Evolutionary conservation across 2,329 filamentous ascomycete species (phyloP).

Genomic region (Apiospora saccharicola): DNA sequence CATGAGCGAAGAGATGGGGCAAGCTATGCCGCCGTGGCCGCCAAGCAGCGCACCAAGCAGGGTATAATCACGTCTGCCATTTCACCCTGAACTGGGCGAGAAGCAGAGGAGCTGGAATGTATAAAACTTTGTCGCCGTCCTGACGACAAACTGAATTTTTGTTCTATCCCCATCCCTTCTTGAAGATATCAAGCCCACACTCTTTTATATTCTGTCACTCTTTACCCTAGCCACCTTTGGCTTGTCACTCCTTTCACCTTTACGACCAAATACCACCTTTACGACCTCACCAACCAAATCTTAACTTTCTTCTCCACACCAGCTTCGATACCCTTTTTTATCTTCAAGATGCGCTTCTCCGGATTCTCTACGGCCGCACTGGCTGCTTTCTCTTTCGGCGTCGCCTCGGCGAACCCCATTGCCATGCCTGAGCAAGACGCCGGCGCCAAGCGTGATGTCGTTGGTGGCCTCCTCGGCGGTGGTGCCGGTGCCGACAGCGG

Average conservation of each 20-base stretch:
- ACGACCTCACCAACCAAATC: background rate
- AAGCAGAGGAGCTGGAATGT: background rate
- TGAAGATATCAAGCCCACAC: constrained; percentile 11
- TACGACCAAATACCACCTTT: background rate
- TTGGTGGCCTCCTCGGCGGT: background rate
- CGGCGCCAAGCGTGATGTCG: background rate
- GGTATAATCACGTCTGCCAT: background rate
- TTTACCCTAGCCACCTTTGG: background rate
- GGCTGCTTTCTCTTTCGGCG: constrained; percentile 22
- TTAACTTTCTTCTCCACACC: background rate
- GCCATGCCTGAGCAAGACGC: background rate
- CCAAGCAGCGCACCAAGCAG: background rate
- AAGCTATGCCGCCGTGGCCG: background rate
- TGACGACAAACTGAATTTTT: background rate
- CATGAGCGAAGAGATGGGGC: background rate
- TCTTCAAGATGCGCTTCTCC: constrained; percentile 26
- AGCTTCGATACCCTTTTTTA: background rate
- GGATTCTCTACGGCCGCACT: constrained; percentile 22
- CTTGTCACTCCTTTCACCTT: background rate
- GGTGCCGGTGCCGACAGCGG: background rate
- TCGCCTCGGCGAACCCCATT: constrained; percentile 17
- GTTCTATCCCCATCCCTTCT: background rate
- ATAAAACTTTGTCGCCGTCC: background rate
- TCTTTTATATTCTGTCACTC: constrained; percentile 1
- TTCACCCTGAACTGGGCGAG: background rate